phyloP scores from a whole-genome alignment of 2,329 filamentous ascomycete species.

The Ilyonectria mors-panacis region DNA sequence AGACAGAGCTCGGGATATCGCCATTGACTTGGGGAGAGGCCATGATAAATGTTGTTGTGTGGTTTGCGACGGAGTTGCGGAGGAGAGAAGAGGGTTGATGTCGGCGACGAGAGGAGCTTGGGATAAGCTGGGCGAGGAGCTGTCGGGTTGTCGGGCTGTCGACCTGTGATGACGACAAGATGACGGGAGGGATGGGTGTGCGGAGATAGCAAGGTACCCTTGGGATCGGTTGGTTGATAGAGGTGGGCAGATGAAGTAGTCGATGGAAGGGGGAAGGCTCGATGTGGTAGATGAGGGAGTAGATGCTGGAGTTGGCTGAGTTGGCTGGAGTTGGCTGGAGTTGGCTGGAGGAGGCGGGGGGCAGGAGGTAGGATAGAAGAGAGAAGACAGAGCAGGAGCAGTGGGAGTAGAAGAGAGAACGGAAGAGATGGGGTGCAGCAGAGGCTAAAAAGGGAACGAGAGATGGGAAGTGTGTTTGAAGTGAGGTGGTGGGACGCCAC shows the following conservation, averaged over 20 bases:
- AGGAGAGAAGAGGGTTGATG: slow-evolving; percentile 12
- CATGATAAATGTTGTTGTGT: slow-evolving; percentile 55
- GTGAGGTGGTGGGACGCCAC: slow-evolving; percentile 46
- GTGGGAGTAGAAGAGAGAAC: slow-evolving; percentile 18
- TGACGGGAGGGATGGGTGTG: slow-evolving; percentile 5
- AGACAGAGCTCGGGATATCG: slow-evolving; percentile 60
- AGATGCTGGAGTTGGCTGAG: background rate
- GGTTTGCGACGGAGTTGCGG: slow-evolving; percentile 34
- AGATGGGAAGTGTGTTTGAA: slow-evolving; percentile 25
- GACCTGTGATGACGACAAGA: slow-evolving; percentile 27
- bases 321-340: background rate
- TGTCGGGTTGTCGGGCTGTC: slow-evolving; percentile 12
- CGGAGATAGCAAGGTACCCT: slow-evolving; percentile 10
- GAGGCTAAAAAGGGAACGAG: slow-evolving; percentile 42
- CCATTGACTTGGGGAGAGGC: slow-evolving; percentile 65
- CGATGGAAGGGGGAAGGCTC: background rate
- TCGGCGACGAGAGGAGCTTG: slow-evolving; percentile 14
- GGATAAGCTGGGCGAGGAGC: slow-evolving; percentile 27
- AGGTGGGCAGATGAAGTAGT: slow-evolving; percentile 24
- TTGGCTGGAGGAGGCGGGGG: slow-evolving; percentile 14
- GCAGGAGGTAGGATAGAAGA: slow-evolving; percentile 22
- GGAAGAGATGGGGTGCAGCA: slow-evolving; percentile 40
- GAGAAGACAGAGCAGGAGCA: slow-evolving; percentile 17
- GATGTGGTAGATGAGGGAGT: background rate
- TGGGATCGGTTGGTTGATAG: background rate